Percentiles rank a stretch among this genome's conserved stretches.
Evolutionary conservation across 1,284 basidiomycete species (phyloP).

Genomic region (Puccinia horiana): DNA sequence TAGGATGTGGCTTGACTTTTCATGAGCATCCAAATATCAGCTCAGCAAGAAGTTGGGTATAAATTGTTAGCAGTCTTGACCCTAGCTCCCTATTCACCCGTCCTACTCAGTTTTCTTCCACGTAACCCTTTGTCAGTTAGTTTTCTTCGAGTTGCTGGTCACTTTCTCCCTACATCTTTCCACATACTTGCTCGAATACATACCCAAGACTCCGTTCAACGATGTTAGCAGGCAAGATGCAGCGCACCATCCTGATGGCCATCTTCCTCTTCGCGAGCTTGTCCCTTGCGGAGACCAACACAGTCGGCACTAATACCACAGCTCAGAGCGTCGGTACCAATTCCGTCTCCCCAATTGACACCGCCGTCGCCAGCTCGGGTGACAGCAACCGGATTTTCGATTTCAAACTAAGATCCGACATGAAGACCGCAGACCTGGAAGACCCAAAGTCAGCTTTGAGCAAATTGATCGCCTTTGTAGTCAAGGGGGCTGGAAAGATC

Average conservation of each 20-base stretch:
- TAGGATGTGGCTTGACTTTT: background rate
- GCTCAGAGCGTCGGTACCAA: background rate
- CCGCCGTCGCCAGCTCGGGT: background rate
- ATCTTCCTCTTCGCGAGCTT: background rate
- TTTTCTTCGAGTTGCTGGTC: background rate
- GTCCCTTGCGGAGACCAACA: background rate
- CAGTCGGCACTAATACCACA: background rate
- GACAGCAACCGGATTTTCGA: conserved; percentile 2
- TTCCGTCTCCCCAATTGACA: too few relatives aligned
- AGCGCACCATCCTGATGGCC: background rate
- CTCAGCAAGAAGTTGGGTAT: background rate
- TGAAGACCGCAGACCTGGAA: conserved; percentile 9
- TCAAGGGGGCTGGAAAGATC: background rate
- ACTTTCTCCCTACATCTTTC: background rate
- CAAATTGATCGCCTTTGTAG: conserved; percentile 15
- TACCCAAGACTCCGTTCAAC: background rate
- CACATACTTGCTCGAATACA: background rate
- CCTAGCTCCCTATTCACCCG: too few relatives aligned
- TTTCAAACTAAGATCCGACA: background rate
- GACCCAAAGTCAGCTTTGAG: background rate
- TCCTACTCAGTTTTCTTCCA: background rate
- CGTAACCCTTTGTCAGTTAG: background rate
- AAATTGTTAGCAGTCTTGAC: too few relatives aligned
- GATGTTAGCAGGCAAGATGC: background rate
- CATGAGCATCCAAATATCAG: background rate